These are phyloP conservation scores for Blastomyces emzantsi DNA, from an alignment of 2,329 filamentous ascomycete genomes.

Conservation along the genomic window DNA sequence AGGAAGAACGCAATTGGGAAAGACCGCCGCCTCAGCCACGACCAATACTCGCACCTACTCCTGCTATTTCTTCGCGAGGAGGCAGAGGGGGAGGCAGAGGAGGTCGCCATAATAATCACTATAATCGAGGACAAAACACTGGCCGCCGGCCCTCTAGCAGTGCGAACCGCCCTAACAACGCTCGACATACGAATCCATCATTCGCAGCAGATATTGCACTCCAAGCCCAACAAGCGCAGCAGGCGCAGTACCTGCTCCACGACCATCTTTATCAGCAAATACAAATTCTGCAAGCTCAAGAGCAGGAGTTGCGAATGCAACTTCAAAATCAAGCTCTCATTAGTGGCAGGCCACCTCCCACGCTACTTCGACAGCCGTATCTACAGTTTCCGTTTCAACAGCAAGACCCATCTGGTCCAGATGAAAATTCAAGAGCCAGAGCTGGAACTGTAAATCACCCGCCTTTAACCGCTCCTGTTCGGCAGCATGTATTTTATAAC, in stretches of 20 bases:
- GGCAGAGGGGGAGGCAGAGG: slow-evolving; percentile 43
- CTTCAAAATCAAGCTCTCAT: slow-evolving; percentile 39
- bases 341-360: slow-evolving; percentile 31
- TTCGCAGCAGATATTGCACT: slow-evolving; percentile 23
- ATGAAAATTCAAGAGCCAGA: slow-evolving; percentile 31
- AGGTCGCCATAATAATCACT: slow-evolving; percentile 41
- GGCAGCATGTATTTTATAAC: slow-evolving; percentile 30
- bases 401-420: slow-evolving; percentile 24
- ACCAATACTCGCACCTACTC: slow-evolving; percentile 41
- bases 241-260: slow-evolving; percentile 41
- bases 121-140: slow-evolving; percentile 40
- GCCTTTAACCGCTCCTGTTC: slow-evolving; percentile 25
- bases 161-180: slow-evolving; percentile 35
- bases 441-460: slow-evolving; percentile 32
- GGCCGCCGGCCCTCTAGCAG: slow-evolving; percentile 50
- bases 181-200: slow-evolving; percentile 34
- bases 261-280: slow-evolving; percentile 44
- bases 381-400: slow-evolving; percentile 32
- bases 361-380: slow-evolving; percentile 35
- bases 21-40: slow-evolving; percentile 49
- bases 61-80: slow-evolving; percentile 37
- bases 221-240: slow-evolving; percentile 31
- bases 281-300: slow-evolving; percentile 42
- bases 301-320: slow-evolving; percentile 41
- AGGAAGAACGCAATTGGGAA: slow-evolving; percentile 56